Percentiles rank a stretch among this genome's conserved stretches.
Conservation (phyloP, 2,329 filamentous ascomycete genomes). For the Fusarium tanahbumbuense region DNA sequence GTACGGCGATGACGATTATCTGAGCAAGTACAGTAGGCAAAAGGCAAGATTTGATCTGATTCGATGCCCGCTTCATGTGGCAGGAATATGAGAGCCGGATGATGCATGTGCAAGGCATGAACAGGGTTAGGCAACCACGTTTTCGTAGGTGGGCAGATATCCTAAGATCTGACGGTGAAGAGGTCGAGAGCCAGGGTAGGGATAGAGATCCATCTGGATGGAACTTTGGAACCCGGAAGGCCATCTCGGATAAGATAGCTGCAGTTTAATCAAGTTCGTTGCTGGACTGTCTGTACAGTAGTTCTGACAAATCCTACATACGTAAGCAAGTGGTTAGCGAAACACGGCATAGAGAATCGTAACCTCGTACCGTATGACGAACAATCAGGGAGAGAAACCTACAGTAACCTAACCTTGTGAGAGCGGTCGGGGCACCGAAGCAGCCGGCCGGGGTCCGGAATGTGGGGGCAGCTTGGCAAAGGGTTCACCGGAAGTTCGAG, state of each 20-base stretch:
- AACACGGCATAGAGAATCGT: slow-evolving; percentile 9
- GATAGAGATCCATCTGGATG: slow-evolving; percentile 1
- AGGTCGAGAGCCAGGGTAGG: slow-evolving; percentile 5
- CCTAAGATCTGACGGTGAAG: slow-evolving; percentile 27
- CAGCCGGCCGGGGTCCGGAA: slow-evolving; percentile 24
- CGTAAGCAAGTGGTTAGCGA: slow-evolving; percentile 1
- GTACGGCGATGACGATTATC: slow-evolving; percentile 6
- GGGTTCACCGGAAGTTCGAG: slow-evolving; percentile 12
- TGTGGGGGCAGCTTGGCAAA: slow-evolving; percentile 15
- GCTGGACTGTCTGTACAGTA: not conserved
- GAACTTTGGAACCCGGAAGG: slow-evolving; percentile 15
- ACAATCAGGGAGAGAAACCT: not conserved
- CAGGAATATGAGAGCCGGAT: not conserved
- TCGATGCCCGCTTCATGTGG: slow-evolving; percentile 9
- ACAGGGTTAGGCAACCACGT: slow-evolving; percentile 34
- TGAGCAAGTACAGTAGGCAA: not conserved
- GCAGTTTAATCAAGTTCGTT: not conserved
- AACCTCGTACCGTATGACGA: not conserved
- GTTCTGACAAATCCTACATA: not conserved
- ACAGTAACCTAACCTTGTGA: slow-evolving; percentile 4
- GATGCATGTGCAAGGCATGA: slow-evolving; percentile 14
- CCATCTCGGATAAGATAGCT: slow-evolving; percentile 5
- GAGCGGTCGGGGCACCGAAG: slow-evolving; percentile 18
- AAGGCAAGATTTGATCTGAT: not conserved
- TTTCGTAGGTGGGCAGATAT: slow-evolving; percentile 7